Evolutionary conservation across 2,329 filamentous ascomycete genomes (phyloP).

Genomic region (Arthrobotrys entomopaga): DNA sequence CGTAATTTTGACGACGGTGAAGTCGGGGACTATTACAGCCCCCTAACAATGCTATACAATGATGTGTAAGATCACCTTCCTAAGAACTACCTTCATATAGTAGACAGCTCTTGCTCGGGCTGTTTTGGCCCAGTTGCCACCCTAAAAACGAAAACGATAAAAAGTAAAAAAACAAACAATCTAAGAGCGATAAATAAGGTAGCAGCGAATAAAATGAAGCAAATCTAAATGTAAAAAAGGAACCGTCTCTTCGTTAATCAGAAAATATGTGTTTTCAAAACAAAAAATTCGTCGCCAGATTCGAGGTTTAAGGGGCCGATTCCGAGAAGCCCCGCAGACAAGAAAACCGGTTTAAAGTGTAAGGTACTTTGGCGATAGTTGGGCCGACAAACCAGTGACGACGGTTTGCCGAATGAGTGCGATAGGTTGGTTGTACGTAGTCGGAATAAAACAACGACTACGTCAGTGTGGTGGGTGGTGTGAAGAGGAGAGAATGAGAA

Average conservation of each 20-base stretch:
- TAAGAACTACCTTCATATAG: slow-evolving; percentile 51
- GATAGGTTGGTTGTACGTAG: slow-evolving; percentile 29
- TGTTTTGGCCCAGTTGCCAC: slow-evolving; percentile 4
- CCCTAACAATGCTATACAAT: slow-evolving; percentile 52
- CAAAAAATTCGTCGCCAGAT: slow-evolving; percentile 32
- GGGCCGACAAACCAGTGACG: slow-evolving; percentile 37
- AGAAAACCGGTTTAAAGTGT: slow-evolving; percentile 37
- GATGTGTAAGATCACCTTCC: slow-evolving; percentile 43
- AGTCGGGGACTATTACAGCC: slow-evolving; percentile 52
- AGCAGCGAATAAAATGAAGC: background rate
- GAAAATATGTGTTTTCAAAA: slow-evolving; percentile 30
- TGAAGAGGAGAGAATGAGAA: slow-evolving; percentile 17
- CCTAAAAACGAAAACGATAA: slow-evolving; percentile 20
- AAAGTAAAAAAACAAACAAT: slow-evolving; percentile 16
- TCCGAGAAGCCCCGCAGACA: slow-evolving; percentile 52
- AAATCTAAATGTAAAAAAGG: slow-evolving; percentile 15
- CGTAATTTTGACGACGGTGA: slow-evolving; percentile 55
- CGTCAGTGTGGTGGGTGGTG: slow-evolving; percentile 28
- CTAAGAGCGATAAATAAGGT: background rate
- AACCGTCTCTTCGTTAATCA: slow-evolving; percentile 47
- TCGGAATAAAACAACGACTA: slow-evolving; percentile 46
- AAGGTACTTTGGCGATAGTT: slow-evolving; percentile 25
- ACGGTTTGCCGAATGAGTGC: slow-evolving; percentile 43
- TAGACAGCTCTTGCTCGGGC: slow-evolving; percentile 29
- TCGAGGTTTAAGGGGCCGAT: slow-evolving; percentile 40